phyloP scores from a whole-genome alignment of 2,329 filamentous ascomycete genomes.

The Fusarium subglutinans region DNA sequence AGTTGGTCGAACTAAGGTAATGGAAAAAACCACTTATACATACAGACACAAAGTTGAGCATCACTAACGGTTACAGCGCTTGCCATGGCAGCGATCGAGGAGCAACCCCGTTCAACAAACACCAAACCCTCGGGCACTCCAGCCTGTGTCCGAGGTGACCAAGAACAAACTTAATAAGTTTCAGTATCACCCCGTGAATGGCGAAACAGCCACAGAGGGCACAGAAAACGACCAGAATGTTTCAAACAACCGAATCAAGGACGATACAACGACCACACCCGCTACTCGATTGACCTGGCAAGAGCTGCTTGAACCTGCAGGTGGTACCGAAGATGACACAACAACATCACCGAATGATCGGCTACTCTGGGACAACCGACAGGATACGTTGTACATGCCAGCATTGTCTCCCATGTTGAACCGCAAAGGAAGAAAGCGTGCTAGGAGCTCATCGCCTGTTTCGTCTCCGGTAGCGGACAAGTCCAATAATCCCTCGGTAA shows the following conservation, averaged over 20 bases:
- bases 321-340: constrained; percentile 55
- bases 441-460: constrained; percentile 76
- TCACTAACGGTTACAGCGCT: constrained; percentile 46
- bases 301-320: constrained; percentile 62
- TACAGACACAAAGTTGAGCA: neutral
- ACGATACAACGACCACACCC: constrained; percentile 53
- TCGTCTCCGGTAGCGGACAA: constrained; percentile 70
- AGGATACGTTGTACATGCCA: constrained; percentile 52
- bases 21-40: neutral
- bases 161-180: constrained; percentile 71
- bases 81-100: constrained; percentile 64
- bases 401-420: constrained; percentile 59
- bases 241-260: constrained; percentile 17
- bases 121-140: constrained; percentile 51
- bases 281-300: constrained; percentile 64
- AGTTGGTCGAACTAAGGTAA: constrained; percentile 48
- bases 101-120: constrained; percentile 57
- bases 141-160: constrained; percentile 65
- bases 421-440: constrained; percentile 70
- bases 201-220: constrained; percentile 27
- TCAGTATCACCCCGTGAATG: constrained; percentile 47
- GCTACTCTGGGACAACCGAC: constrained; percentile 67
- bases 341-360: constrained; percentile 68
- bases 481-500: constrained; percentile 57
- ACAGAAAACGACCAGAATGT: constrained; percentile 21